phyloP scores from a whole-genome alignment of 306 rosid genomes.

The Pterocarpus macrocarpus region DNA sequence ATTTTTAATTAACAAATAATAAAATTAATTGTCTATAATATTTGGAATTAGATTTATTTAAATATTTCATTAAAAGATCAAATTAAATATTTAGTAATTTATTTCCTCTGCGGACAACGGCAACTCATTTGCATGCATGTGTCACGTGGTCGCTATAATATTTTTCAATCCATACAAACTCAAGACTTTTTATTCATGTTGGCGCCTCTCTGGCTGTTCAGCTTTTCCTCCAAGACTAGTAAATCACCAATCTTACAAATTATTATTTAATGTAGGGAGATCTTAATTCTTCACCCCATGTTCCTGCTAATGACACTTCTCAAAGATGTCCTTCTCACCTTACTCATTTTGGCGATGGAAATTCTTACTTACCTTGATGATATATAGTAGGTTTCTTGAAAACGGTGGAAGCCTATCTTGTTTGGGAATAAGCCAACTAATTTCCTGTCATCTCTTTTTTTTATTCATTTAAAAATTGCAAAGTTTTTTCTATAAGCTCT shows the following conservation, averaged over 20 bases:
- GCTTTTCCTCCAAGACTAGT: conserved; percentile 3
- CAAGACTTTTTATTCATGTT: conserved; percentile 23
- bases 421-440: not conserved
- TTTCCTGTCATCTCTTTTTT: not conserved
- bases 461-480: too few species aligned
- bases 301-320: not conserved
- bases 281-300: not conserved
- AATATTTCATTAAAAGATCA: not conserved
- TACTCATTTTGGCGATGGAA: not conserved
- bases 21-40: not conserved
- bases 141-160: conserved; percentile 36
- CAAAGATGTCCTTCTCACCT: not conserved
- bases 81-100: not conserved
- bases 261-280: not conserved
- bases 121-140: conserved; percentile 51
- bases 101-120: conserved; percentile 6
- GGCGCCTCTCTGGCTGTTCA: conserved; percentile 44
- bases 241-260: not conserved
- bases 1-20: not conserved
- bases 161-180: not conserved
- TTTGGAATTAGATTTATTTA: not conserved
- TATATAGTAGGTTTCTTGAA: not conserved
- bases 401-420: not conserved
- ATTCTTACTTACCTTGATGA: not conserved
- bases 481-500: not conserved